Evolutionary conservation across 345 rosid genomes (phyloP).

Genomic region (Raphanus raphanistrum): DNA sequence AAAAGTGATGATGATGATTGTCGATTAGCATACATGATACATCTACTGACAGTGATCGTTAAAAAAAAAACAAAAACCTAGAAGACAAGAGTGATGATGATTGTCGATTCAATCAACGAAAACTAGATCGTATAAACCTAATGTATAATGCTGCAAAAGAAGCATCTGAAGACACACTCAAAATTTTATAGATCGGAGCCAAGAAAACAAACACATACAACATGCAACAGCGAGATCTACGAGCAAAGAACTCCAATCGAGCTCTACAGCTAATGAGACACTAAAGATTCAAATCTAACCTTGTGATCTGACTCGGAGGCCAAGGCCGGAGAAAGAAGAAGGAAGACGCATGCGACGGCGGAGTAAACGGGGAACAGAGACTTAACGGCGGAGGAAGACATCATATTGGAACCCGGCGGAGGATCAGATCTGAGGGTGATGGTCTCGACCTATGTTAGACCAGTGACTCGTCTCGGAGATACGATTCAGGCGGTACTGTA

Average conservation of each 20-base stretch:
- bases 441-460: constrained; percentile 13
- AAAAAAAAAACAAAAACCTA: neutral
- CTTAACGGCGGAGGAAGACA: constrained; percentile 42
- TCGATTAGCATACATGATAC: no score
- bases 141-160: neutral
- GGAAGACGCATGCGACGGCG: constrained; percentile 27
- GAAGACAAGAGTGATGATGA: no score
- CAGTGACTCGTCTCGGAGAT: constrained; percentile 27
- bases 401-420: constrained; percentile 55
- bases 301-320: constrained; percentile 90
- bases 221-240: constrained; percentile 42
- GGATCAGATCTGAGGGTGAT: constrained; percentile 44
- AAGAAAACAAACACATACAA: neutral
- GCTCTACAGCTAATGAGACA: neutral
- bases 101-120: neutral
- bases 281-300: constrained; percentile 44
- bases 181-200: constrained; percentile 21
- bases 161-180: constrained; percentile 7
- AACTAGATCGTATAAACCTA: neutral
- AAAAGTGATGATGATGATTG: no score
- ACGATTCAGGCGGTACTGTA: constrained; percentile 19
- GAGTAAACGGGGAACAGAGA: constrained; percentile 35
- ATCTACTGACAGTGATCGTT: constrained; percentile 1
- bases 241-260: constrained; percentile 18
- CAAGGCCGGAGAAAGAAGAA: constrained; percentile 47